A percentile compares a stretch with the other conserved stretches of the same genome.
Evolutionary conservation across 2,329 filamentous ascomycete genomes (phyloP).

Genomic region (Fusarium pilosicola): DNA sequence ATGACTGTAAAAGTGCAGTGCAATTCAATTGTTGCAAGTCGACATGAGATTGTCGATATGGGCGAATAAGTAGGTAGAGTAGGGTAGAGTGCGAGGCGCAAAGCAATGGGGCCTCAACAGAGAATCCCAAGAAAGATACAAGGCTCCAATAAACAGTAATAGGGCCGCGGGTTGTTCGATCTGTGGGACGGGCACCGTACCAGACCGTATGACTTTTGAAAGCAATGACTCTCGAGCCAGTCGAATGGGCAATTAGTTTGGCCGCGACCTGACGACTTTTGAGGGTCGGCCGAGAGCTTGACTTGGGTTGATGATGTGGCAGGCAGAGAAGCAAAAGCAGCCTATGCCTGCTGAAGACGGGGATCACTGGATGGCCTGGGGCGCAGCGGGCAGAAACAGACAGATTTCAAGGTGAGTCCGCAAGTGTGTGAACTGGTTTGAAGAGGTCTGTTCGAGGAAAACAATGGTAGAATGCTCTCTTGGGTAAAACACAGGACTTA

Average conservation of each 20-base stretch:
- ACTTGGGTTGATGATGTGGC: constrained; percentile 37
- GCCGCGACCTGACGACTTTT: constrained; percentile 42
- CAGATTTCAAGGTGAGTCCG: constrained; percentile 19
- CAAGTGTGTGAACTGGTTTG: constrained; percentile 2
- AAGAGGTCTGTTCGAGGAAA: background rate
- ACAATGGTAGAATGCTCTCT: background rate
- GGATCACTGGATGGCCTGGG: constrained; percentile 31
- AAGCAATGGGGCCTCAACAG: constrained; percentile 34
- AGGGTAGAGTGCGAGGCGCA: background rate
- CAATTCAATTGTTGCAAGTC: constrained; percentile 35
- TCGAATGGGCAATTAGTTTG: constrained; percentile 29
- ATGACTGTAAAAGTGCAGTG: constrained; percentile 35
- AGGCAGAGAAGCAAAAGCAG: constrained; percentile 29
- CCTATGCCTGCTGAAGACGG: constrained; percentile 18
- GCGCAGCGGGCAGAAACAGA: constrained; percentile 26
- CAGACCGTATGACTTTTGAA: constrained; percentile 44
- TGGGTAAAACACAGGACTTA: background rate
- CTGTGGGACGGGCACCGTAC: constrained; percentile 43
- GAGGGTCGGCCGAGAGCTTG: constrained; percentile 26
- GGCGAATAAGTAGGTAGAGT: constrained; percentile 33
- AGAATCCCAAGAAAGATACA: constrained; percentile 25
- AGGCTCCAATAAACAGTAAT: constrained; percentile 18
- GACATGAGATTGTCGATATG: constrained; percentile 35
- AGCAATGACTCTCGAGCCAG: constrained; percentile 38
- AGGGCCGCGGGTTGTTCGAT: constrained; percentile 33